Evolutionary conservation across 345 rosid genomes (phyloP), one percentile per base, ranked within the genome.

Genomic region (Passiflora organensis): DNA sequence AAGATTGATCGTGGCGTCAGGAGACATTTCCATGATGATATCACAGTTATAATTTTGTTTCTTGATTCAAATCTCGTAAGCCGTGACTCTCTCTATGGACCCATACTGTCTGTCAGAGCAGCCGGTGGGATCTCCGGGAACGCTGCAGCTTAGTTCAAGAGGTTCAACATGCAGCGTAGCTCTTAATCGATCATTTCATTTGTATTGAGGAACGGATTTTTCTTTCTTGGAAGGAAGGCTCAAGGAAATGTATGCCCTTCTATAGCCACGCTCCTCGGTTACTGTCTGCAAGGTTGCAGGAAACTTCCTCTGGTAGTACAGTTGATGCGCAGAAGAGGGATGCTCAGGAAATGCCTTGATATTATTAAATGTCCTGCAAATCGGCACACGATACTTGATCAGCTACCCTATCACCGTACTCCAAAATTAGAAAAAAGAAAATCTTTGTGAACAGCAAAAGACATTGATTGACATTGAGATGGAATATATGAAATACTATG

Each of bases 21-120:
- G 72, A 81, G 99, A 65, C 99, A 94, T 66, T 94, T 94, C 62
- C 99, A 94, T 18, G 99, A 89, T 13, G 99, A 94, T 53, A 94
- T 89, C 25, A 89, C 95, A 0, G 91, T 94, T 2, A 70, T 87
- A 48, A 90, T 94, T 47, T 76, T 94, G 69, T 89, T 81, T 72
- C 84, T 89, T 1, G 95, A 93, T 56, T 48, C 88, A 5, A 76
- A 65, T 72, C 42, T 76, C 63, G 67, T 80, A 48, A 71, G 78
- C 44, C 82, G 78, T 44, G 47, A 69, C 73, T 71, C 63, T 52
- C 42, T 42, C 22, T 65, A 43, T 6, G 85, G 76, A 16, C 80
- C 91, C 21, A 56, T 70, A 51, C 64, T 82, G 43, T 93, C 96
- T 5, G 60, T 89, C 53, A 78, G 68, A 69, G 95, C 86, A 52